These are phyloP conservation scores for Fusarium devonianum DNA, from an alignment of 2,329 filamentous ascomycete genomes.

Conservation along the genomic window DNA sequence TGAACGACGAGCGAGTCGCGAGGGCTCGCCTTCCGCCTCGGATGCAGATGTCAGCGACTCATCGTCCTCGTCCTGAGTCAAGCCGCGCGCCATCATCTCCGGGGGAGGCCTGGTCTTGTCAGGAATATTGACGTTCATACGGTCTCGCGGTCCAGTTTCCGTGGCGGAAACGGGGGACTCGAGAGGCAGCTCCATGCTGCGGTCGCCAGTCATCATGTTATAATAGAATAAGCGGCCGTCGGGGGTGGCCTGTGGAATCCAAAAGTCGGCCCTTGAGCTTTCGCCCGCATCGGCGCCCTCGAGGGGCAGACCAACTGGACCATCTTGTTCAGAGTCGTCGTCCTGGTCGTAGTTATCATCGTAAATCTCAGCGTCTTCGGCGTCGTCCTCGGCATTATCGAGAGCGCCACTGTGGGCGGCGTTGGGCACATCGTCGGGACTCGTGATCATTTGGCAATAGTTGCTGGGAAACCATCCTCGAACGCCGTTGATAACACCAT, in stretches of 20 bases:
- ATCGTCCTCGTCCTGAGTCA: constrained; percentile 85
- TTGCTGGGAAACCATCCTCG: constrained; percentile 99
- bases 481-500: constrained; percentile 95
- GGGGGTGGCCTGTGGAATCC: constrained; percentile 96
- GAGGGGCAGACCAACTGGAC: constrained; percentile 67
- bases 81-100: constrained; percentile 87
- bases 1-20: constrained; percentile 71
- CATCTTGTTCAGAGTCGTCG: constrained; percentile 68
- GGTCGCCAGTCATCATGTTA: constrained; percentile 96
- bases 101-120: constrained; percentile 89
- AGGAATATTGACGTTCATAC: constrained; percentile 86
- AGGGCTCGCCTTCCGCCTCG: constrained; percentile 79
- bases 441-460: constrained; percentile 88
- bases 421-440: constrained; percentile 75
- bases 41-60: constrained; percentile 86
- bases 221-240: constrained; percentile 96
- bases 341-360: constrained; percentile 74
- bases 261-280: constrained; percentile 91
- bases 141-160: constrained; percentile 86
- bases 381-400: constrained; percentile 67
- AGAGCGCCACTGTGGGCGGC: constrained; percentile 62
- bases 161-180: constrained; percentile 83
- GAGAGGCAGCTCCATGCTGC: constrained; percentile 90
- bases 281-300: constrained; percentile 69
- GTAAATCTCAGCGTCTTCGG: constrained; percentile 69